Evolutionary conservation across 345 rosid genomes (phyloP), one percentile per base, ranked within the genome.

Genomic region (Cardamine resedifolia): DNA sequence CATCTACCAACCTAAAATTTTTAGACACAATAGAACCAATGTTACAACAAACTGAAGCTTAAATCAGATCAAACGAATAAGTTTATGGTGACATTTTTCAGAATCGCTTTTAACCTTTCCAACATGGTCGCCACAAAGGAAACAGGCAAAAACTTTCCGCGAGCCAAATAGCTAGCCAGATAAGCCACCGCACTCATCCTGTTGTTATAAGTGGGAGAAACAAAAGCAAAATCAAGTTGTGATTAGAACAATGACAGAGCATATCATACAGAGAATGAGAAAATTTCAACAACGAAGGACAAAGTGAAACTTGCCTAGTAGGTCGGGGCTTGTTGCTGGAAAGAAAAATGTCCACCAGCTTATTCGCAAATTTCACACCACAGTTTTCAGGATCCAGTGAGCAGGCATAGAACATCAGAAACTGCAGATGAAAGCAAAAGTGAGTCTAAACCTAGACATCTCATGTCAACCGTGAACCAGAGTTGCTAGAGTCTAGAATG

Each of bases 181-280:
- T 91, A 94, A 49, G 96, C 86, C 64, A 82, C 91, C 9, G 97
- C 88, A 85, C 89, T 93, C 96, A 89, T 93, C 88, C 97, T 91
- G 85, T 68, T 45, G 10, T 44, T n/a, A 44, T 6, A n/a, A 59
- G 36, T 23, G 30, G 27, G 24, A 78, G 41, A 52, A 45, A 47
- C 19, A 53, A 64, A 51, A 44, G 27, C 34, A 70, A 27, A 70
- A 16, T 27, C 21, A 58, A 47, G 31, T 70, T 55, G 23, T 56
- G 28, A 64, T 20, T 19, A 76, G 55, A 63, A 64, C 12, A 45
- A 56, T 15, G 58, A 26, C 9, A 73, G 39, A 62, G 11, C 23
- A 55, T 41, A 44, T 14, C 49, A 11, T 43, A 56, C 56, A 67
- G 49, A 44, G 38, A 53, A 49, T 14, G 44, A 51, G 43, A 39